Conservation (phyloP, 1,139 yeast genomes). For the Hemisphaericaspora lyxosophila region DNA sequence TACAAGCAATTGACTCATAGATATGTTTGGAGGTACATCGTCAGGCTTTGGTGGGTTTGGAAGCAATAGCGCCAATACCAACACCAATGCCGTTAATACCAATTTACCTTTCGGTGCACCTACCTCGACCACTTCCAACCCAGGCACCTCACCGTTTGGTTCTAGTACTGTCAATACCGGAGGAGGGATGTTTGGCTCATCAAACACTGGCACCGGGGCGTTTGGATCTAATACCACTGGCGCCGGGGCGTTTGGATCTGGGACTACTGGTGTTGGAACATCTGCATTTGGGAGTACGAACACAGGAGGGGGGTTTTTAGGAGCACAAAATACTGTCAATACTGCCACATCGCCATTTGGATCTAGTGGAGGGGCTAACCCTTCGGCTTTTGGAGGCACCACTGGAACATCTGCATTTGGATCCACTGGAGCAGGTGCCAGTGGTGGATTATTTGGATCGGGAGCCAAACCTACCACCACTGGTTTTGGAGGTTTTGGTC, state of each 20-base stretch:
- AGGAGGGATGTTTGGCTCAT: slow-evolving; percentile 21
- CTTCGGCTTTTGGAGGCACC: slow-evolving; percentile 14
- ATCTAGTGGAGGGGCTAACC: background rate
- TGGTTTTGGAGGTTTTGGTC: slow-evolving; percentile 24
- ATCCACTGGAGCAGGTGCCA: slow-evolving; percentile 6
- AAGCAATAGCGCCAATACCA: slow-evolving; percentile 25
- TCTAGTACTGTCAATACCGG: slow-evolving; percentile 16
- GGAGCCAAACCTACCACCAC: slow-evolving; percentile 15
- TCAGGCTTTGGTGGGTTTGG: slow-evolving; percentile 71
- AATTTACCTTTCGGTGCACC: slow-evolving; percentile 31
- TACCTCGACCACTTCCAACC: slow-evolving; percentile 17
- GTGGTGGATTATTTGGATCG: slow-evolving; percentile 35
- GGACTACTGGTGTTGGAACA: slow-evolving; percentile 19
- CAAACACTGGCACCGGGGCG: slow-evolving; percentile 8
- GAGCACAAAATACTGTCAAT: too few relatives aligned
- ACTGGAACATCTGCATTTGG: slow-evolving; percentile 22
- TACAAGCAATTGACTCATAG: slow-evolving; percentile 1
- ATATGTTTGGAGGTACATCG: slow-evolving; percentile 47
- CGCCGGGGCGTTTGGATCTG: slow-evolving; percentile 19
- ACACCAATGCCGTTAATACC: slow-evolving; percentile 25
- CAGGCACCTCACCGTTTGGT: slow-evolving; percentile 40
- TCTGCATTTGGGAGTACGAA: slow-evolving; percentile 20
- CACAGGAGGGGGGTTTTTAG: slow-evolving; percentile 23
- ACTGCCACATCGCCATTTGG: slow-evolving; percentile 12
- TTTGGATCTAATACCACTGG: slow-evolving; percentile 18